phyloP scores from a whole-genome alignment of 148 eudicot species.

The Cornus suecica region DNA sequence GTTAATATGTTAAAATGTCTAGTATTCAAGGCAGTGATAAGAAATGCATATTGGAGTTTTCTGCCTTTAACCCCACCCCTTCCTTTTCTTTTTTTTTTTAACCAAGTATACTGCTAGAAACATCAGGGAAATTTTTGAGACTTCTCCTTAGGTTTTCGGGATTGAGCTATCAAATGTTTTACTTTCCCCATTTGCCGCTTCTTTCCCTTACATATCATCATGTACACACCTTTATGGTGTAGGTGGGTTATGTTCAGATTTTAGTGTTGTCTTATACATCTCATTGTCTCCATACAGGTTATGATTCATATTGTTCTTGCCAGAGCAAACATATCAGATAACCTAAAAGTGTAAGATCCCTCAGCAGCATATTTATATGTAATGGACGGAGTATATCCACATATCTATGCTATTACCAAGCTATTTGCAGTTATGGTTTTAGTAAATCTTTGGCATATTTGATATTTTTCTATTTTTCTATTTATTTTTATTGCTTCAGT shows the following conservation, averaged over 20 bases:
- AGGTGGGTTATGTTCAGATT: background rate
- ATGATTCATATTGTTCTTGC: slow-evolving; percentile 18
- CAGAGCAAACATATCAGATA: slow-evolving; percentile 26
- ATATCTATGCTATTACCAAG: background rate
- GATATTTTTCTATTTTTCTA: no score
- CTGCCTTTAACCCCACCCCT: no score
- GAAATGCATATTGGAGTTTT: background rate
- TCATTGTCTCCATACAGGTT: slow-evolving; percentile 21
- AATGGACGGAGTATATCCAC: no score
- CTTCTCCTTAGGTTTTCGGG: background rate
- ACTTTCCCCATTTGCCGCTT: background rate
- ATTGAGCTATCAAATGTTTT: background rate
- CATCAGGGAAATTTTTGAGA: background rate
- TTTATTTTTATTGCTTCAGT: background rate
- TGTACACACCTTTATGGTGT: background rate
- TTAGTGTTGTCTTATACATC: slow-evolving; percentile 7
- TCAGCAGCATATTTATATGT: background rate
- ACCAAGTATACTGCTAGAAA: background rate
- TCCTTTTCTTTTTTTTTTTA: background rate
- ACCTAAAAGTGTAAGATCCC: slow-evolving; percentile 30
- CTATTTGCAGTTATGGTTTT: background rate
- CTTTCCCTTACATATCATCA: background rate
- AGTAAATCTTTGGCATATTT: background rate
- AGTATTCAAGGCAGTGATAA: background rate
- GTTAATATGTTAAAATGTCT: background rate